Base-by-base conservation (phyloP, 1,284 basidiomycete genomes). In the Ceratobasidium sp. region DNA sequence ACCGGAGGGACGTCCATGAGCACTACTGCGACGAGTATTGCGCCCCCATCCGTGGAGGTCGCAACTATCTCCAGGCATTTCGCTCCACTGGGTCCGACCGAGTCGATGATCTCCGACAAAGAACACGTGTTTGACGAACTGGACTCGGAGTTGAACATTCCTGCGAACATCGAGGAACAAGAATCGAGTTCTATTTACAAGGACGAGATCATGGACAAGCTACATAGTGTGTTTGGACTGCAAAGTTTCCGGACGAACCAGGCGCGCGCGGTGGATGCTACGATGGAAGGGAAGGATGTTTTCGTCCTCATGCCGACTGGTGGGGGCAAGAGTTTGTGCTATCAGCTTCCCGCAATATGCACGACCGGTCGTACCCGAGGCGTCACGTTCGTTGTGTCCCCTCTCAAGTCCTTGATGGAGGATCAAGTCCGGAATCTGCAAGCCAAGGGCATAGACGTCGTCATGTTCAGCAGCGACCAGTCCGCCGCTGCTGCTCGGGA, bases 271-370 rank as follows among this genome's bases (percentile, higher is more conserved):
- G 94, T 98, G 78, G 88, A 90, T 64, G 91, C 91, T 2, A 91
- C 93, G 0, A 85, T 99, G 81, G 84, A 86, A 0, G 95, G 92
- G 1, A 87, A 86, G 62, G 96, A 99, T 79, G 94, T 96, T 14
- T 96, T 98, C 78, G 94, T 98, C 22, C 86, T 99, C 6, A 97
- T 98, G 90, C 97, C 98, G 0, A 99, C 97, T 0, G 97, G 97
- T 34, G 97, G 96, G 6, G 74, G 83, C 80, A 77, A 84, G 85
- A 81, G 77, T 22, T 53, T 87, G 29, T 86, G 84, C 51, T 88
- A 89, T 78, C 89, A 92, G 81, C 87, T 98, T 0, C 97, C 97
- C 0, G 96, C 96, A 0, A 86, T 98, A 24, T 92, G 95, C 79
- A 84, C 85, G 46, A 83, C 83, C 0, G 95, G 94, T 2, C 86